Evolutionary conservation across 345 rosid species (phyloP), one percentile per base, ranked within the genome.

Genomic region (Clarkia xantiana): DNA sequence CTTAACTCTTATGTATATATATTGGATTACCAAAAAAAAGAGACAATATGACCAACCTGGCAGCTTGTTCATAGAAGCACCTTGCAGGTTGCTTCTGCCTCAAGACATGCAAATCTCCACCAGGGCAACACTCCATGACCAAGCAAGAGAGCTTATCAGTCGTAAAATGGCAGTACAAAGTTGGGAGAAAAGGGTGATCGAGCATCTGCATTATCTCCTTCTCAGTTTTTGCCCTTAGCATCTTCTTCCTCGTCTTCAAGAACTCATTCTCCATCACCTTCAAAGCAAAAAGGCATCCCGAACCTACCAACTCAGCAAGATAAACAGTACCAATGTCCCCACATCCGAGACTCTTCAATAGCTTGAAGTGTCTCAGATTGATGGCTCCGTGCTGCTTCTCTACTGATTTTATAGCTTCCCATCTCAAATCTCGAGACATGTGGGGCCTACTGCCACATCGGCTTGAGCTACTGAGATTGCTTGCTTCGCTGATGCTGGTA

Each of bases 171-270:
- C 79, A 74, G 70, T 77, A 83, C 12, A 83, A 62, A 2, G 94
- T 83, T 8, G 94, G 88, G 48, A 83, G 82, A 67, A 83, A 83
- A 38, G 94, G 94, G 63, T 83, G 94, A 70, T 83, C 94, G 53
- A 83, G 70, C 79, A 80, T 83, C 60, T 77, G 82, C 71, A 83
- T 39, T 20, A 83, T 83, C 72, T 76, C 87, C 61, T 74, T 77
- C 62, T 83, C 94, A 20, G 87, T 83, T 74, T 74, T 77, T 5
- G 85, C 85, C 67, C 94, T 73, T 0, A 71, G 45, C 69, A 80
- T 64, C 64, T 83, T 83, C 77, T 80, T 83, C 56, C 71, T 71
- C 47, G 80, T 75, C 48, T 57, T 63, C 73, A 83, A 63, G 62
- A 77, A 77, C 57, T 83, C 85, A 25, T 64, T 68, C 61, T 80